Evolutionary conservation across 2,329 filamentous ascomycete genomes (phyloP).

Genomic region (Pseudogymnoascus sp.): DNA sequence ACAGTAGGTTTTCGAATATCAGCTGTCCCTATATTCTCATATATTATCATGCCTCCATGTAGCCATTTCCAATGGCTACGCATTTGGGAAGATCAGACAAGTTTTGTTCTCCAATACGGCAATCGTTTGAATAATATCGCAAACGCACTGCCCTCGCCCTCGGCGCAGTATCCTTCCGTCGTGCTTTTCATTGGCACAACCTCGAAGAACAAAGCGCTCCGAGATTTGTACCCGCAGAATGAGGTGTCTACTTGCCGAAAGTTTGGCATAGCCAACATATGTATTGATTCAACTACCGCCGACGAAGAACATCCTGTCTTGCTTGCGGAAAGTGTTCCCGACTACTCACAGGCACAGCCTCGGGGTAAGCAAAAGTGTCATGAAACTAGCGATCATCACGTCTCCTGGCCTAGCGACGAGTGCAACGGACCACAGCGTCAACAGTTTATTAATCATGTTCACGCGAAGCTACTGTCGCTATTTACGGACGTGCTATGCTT

Average conservation of each 20-base stretch:
- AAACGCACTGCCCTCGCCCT: conserved; percentile 12
- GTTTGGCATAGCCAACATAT: conserved; percentile 17
- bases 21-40: not conserved
- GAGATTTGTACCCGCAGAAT: conserved; percentile 16
- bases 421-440: conserved; percentile 5
- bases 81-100: conserved; percentile 13
- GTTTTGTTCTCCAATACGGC: conserved; percentile 13
- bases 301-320: conserved; percentile 17
- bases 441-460: conserved; percentile 14
- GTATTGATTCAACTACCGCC: conserved; percentile 13
- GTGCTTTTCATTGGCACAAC: conserved; percentile 16
- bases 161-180: conserved; percentile 15
- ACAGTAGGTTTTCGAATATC: not conserved
- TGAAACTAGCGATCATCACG: conserved; percentile 13
- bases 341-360: conserved; percentile 10
- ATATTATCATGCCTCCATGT: not conserved
- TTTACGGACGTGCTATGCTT: conserved; percentile 24
- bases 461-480: conserved; percentile 18
- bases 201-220: conserved; percentile 14
- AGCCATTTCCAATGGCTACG: conserved; percentile 17
- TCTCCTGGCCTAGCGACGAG: conserved; percentile 13
- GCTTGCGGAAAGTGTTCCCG: conserved; percentile 15
- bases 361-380: conserved; percentile 15
- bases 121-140: conserved; percentile 16
- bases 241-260: conserved; percentile 15